Conservation (phyloP, 2,329 filamentous ascomycete species). For the Graphilbum fragrans region DNA sequence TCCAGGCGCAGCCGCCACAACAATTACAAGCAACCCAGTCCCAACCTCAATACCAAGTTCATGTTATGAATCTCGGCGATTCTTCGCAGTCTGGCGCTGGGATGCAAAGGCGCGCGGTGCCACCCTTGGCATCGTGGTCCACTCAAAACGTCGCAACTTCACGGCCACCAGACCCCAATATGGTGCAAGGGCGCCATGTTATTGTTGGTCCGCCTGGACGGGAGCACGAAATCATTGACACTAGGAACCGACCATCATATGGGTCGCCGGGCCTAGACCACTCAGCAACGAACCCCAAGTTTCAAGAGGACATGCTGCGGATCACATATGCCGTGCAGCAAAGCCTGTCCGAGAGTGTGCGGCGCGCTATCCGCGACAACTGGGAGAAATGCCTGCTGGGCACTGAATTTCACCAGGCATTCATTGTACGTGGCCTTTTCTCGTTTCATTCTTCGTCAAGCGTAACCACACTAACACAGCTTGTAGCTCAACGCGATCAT, state of each 20-base stretch:
- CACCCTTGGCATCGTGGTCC: no score
- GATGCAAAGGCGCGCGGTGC: no score
- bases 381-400: slow-evolving; percentile 38
- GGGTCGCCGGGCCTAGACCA: slow-evolving; percentile 22
- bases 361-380: slow-evolving; percentile 34
- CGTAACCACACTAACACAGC: background rate
- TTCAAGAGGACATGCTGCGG: slow-evolving; percentile 24
- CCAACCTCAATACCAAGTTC: no score
- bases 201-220: slow-evolving; percentile 18
- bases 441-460: background rate
- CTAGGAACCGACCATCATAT: slow-evolving; percentile 13
- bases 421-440: slow-evolving; percentile 31
- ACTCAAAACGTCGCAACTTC: background rate
- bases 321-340: slow-evolving; percentile 27
- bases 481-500: slow-evolving; percentile 35
- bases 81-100: no score
- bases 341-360: slow-evolving; percentile 30
- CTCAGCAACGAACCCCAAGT: slow-evolving; percentile 18
- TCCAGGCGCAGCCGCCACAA: background rate
- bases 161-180: slow-evolving; percentile 3
- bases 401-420: slow-evolving; percentile 38
- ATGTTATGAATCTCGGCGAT: no score
- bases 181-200: slow-evolving; percentile 6
- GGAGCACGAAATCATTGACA: slow-evolving; percentile 1
- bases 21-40: no score